Base-by-base conservation (phyloP, 179 eudicot genomes). In the Corrigiola litoralis region DNA sequence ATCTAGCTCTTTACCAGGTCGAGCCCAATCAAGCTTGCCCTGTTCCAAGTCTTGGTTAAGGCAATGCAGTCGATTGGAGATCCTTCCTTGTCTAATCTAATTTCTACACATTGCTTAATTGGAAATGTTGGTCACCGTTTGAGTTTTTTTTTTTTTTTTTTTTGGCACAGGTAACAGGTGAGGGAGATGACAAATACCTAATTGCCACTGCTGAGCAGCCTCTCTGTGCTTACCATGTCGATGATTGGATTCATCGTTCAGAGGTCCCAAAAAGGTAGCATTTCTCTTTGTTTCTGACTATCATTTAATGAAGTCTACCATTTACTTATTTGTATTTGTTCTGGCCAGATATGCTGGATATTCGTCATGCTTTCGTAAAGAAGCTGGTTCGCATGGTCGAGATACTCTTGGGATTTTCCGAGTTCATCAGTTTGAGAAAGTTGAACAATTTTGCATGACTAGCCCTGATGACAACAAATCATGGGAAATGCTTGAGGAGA, bases 201-300 rank as follows among this genome's bases (percentile, higher is more conserved):
- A 92, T 89, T 78, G 98, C 98, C 56, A 89, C 98, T 2, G 92
- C 96, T 64, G 98, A 92, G 72, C 98, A 92, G 71, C 95, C 98
- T 12, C 95, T 92, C 9, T 92, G 98, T 82, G 95, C 95, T 21
- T 89, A 81, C 84, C 98, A 92, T 77, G 33, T 89, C 23, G 96
- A 82, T 63, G 98, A 92, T 57, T 89, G 98, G 96, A 81, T 92
- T 65, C 92, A 85, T 70, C 95, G 95, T 20, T 72, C 86, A 11
- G 83, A 87, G 59, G 75, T 92, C 38, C 98, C 96, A 21, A 11
- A 83, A 65, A 89, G 95, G 97, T 90, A 51, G 64, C 47, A n/a
- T 16, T 33, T 45, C 17, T 40, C 16, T 57, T 58, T 17, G 20
- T 50, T 61, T 32, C 8, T 45, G 54, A 56, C 56, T 27, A 21